phyloP scores from a whole-genome alignment of 2,329 filamentous ascomycete species.

The Penicillium sp. region DNA sequence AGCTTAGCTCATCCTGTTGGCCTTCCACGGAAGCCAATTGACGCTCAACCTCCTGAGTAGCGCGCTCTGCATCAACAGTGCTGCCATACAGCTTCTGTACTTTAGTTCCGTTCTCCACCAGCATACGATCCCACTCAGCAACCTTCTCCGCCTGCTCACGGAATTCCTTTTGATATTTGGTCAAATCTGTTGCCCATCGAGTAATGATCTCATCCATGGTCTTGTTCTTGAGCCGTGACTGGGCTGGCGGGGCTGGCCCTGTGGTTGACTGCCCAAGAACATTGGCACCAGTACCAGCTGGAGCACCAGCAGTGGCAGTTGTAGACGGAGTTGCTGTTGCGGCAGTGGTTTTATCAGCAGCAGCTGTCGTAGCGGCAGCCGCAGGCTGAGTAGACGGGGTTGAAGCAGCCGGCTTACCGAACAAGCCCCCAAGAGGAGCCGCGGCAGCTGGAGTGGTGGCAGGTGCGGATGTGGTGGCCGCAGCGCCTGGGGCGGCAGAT shows the following conservation, averaged over 20 bases:
- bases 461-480: conserved; percentile 32
- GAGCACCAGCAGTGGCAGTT: conserved; percentile 15
- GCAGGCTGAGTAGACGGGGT: conserved; percentile 26
- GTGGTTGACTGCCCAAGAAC: conserved; percentile 70
- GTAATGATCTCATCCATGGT: conserved; percentile 99
- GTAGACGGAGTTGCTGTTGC: conserved; percentile 32
- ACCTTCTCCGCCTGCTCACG: conserved; percentile 86
- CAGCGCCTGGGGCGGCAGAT: conserved; percentile 26
- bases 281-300: conserved; percentile 22
- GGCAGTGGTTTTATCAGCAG: conserved; percentile 26
- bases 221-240: conserved; percentile 93
- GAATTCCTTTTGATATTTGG: conserved; percentile 96
- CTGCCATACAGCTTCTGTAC: conserved; percentile 90
- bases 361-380: conserved; percentile 20
- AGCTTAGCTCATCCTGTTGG: conserved; percentile 86
- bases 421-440: conserved; percentile 23
- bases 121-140: conserved; percentile 83
- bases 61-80: conserved; percentile 90
- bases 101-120: conserved; percentile 93
- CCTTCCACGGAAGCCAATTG: conserved; percentile 87
- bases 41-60: conserved; percentile 89
- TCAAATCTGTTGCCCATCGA: conserved; percentile 90
- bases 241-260: conserved; percentile 74
- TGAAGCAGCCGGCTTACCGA: conserved; percentile 27
- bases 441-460: conserved; percentile 27